Conservation (phyloP, 2,329 filamentous ascomycete genomes). For the Sordariomycetes sp. region DNA sequence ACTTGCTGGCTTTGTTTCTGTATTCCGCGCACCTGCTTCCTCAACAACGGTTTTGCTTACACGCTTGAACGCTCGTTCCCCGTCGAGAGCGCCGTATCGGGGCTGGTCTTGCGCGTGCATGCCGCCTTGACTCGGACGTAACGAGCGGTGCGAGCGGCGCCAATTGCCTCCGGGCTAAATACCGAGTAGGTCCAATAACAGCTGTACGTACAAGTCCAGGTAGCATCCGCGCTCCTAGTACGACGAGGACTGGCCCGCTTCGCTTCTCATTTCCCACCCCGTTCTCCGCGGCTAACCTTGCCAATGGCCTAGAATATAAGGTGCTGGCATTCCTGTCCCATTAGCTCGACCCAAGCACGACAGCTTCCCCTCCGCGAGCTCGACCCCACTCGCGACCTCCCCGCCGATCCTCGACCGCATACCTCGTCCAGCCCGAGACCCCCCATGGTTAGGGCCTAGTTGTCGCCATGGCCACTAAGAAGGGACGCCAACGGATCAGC, state of each 20-base stretch:
- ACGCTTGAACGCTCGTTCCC: neutral
- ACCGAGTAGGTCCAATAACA: too few species aligned
- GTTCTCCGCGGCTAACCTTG: too few species aligned
- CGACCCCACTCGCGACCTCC: neutral
- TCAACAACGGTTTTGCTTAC: neutral
- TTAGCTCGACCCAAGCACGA: neutral
- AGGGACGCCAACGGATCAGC: constrained; percentile 59
- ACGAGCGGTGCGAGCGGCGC: too few species aligned
- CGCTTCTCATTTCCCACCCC: too few species aligned
- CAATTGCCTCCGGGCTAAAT: too few species aligned
- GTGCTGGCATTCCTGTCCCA: too few species aligned
- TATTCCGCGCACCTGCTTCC: neutral
- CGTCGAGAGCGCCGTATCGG: neutral
- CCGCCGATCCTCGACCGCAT: neutral
- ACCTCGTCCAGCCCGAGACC: neutral
- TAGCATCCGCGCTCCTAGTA: too few species aligned
- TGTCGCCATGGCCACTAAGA: constrained; percentile 47
- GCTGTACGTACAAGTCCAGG: too few species aligned
- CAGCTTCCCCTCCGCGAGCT: neutral
- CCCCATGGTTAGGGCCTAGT: neutral
- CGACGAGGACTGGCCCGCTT: too few species aligned
- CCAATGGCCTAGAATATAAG: too few species aligned
- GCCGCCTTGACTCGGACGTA: neutral
- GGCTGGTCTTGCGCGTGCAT: neutral
- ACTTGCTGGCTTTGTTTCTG: neutral